Evolutionary conservation across 768 basidiomycete genomes (phyloP).

Genomic region (Sistotremastrum suecicum): DNA sequence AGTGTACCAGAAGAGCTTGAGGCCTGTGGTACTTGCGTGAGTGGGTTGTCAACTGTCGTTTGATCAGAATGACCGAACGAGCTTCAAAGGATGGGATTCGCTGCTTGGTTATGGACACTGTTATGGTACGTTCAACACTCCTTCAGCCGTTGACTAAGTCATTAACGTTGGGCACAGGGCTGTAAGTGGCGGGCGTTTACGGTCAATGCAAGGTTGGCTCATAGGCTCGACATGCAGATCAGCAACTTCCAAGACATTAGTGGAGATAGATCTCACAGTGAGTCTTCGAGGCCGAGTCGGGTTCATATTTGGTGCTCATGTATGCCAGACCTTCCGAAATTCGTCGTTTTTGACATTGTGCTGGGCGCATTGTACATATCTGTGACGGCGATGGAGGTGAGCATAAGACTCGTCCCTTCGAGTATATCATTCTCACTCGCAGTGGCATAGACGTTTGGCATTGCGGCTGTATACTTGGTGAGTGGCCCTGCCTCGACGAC

Average conservation of each 20-base stretch:
- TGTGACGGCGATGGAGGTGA: slow-evolving; percentile 33
- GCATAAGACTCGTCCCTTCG: too few relatives aligned
- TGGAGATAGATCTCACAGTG: slow-evolving; percentile 31
- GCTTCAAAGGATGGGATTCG: slow-evolving; percentile 12
- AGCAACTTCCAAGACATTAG: slow-evolving; percentile 43
- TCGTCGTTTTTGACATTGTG: slow-evolving; percentile 42
- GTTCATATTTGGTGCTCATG: background rate
- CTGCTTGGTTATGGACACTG: slow-evolving; percentile 46
- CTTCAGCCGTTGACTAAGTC: background rate
- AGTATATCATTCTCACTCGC: background rate
- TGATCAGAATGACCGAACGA: too few relatives aligned
- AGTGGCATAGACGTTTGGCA: too few relatives aligned
- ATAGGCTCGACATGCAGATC: slow-evolving; percentile 26
- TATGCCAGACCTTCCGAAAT: slow-evolving; percentile 18
- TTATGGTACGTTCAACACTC: slow-evolving; percentile 35
- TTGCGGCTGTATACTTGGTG: too few relatives aligned
- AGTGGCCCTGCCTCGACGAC: too few relatives aligned
- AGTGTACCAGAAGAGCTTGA: slow-evolving; percentile 40
- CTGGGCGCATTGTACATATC: slow-evolving; percentile 45
- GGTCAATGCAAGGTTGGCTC: background rate
- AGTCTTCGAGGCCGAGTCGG: slow-evolving; percentile 12
- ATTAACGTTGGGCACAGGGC: slow-evolving; percentile 13
- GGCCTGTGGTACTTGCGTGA: slow-evolving; percentile 40
- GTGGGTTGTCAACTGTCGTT: slow-evolving; percentile 18
- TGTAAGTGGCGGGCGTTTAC: slow-evolving; percentile 12